Evolutionary conservation across 2,329 filamentous ascomycete species (phyloP).

Genomic region (Plectosphaerella sp.): DNA sequence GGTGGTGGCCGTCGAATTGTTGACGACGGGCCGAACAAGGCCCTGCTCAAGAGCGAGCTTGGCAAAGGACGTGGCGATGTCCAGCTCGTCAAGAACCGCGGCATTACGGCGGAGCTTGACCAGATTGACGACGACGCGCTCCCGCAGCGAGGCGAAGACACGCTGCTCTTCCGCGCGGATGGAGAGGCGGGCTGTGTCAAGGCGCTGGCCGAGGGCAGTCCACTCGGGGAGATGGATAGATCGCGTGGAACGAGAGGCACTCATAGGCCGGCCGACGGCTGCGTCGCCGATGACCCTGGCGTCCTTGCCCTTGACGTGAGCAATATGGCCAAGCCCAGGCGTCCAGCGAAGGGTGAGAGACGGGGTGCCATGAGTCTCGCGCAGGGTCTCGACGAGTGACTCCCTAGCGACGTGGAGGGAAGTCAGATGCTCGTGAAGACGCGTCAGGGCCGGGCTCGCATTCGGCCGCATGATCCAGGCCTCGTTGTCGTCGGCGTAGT

Average conservation of each 20-base stretch:
- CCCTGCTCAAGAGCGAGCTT: constrained; percentile 69
- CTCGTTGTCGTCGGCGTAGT: constrained; percentile 56
- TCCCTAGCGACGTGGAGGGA: constrained; percentile 56
- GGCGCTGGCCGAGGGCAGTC: constrained; percentile 72
- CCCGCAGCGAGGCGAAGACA: constrained; percentile 71
- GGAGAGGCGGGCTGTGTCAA: constrained; percentile 72
- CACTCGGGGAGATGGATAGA: constrained; percentile 82
- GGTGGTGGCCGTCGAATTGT: constrained; percentile 60
- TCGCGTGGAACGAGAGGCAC: constrained; percentile 76
- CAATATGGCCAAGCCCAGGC: constrained; percentile 82
- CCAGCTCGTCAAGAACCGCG: constrained; percentile 86
- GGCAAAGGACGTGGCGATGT: constrained; percentile 84
- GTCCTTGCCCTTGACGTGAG: constrained; percentile 83
- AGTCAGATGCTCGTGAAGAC: constrained; percentile 65
- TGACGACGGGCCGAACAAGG: constrained; percentile 70
- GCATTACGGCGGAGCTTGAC: constrained; percentile 86
- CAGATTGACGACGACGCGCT: constrained; percentile 73
- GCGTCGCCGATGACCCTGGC: constrained; percentile 31
- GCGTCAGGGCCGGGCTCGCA: constrained; percentile 62
- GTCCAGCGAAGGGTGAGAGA: constrained; percentile 81
- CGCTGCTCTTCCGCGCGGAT: constrained; percentile 82
- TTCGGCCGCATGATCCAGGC: constrained; percentile 62
- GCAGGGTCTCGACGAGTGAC: constrained; percentile 56
- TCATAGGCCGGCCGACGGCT: constrained; percentile 51
- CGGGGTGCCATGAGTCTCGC: constrained; percentile 53